These are phyloP conservation scores for Mucor indicus DNA, from an alignment of 371 early-diverging fungal species.

Conservation along the genomic window DNA sequence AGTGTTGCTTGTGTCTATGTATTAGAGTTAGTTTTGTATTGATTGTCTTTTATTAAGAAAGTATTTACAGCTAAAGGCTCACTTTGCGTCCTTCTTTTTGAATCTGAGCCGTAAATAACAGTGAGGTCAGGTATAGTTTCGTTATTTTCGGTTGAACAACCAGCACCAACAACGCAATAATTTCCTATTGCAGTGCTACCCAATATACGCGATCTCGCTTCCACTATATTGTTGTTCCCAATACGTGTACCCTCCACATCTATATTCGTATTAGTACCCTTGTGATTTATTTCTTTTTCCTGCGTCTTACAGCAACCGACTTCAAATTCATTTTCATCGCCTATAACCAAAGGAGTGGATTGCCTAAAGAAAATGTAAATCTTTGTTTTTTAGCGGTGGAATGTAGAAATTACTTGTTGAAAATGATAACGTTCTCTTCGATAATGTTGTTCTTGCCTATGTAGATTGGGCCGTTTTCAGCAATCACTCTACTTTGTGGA, in stretches of 20 bases:
- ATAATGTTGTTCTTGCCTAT: slow-evolving; percentile 74
- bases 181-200: slow-evolving; percentile 64
- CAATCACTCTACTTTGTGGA: slow-evolving; percentile 72
- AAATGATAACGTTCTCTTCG: slow-evolving; percentile 72
- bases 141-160: slow-evolving; percentile 61
- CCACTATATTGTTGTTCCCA: slow-evolving; percentile 68
- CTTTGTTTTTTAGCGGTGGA: not conserved
- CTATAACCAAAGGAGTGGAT: slow-evolving; percentile 59
- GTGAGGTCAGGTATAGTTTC: slow-evolving; percentile 65
- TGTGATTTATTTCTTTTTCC: not conserved
- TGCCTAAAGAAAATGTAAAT: slow-evolving; percentile 18
- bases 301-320: slow-evolving; percentile 63
- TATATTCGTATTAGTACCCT: slow-evolving; percentile 14
- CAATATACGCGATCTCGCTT: slow-evolving; percentile 63
- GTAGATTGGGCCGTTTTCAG: slow-evolving; percentile 68
- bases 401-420: slow-evolving; percentile 57
- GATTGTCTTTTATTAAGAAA: not conserved
- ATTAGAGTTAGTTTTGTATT: not conserved
- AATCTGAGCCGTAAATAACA: slow-evolving; percentile 64
- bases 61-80: slow-evolving; percentile 23
- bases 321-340: slow-evolving; percentile 77
- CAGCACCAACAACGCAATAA: slow-evolving; percentile 74
- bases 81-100: slow-evolving; percentile 56
- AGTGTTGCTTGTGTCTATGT: slow-evolving; percentile 52
- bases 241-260: slow-evolving; percentile 70